Conservation (phyloP, 2,329 filamentous ascomycete species). For the Anthostomella pinea region DNA sequence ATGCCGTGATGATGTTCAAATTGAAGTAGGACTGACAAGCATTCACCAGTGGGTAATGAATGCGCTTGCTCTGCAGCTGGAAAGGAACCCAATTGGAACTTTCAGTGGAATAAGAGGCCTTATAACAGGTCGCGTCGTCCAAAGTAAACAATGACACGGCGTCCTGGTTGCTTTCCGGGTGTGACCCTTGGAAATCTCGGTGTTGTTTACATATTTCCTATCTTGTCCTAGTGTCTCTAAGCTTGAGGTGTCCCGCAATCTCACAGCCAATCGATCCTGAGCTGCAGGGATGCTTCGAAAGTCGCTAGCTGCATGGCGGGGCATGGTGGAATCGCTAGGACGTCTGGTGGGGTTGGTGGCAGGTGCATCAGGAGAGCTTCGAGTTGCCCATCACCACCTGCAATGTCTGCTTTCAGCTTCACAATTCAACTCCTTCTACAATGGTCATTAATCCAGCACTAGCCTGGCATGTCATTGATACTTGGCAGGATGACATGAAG, state of each 20-base stretch:
- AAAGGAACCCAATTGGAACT: too few relatives aligned
- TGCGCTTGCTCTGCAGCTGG: background rate
- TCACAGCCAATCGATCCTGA: conserved; percentile 22
- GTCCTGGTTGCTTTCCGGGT: background rate
- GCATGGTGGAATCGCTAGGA: too few relatives aligned
- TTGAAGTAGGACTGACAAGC: background rate
- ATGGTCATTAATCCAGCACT: too few relatives aligned
- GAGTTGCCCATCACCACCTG: too few relatives aligned
- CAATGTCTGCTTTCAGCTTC: too few relatives aligned
- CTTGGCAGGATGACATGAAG: too few relatives aligned
- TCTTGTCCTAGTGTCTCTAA: conserved; percentile 33
- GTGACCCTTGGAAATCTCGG: conserved; percentile 18
- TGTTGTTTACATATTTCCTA: conserved; percentile 48
- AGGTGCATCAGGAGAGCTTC: too few relatives aligned
- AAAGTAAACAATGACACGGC: conserved; percentile 13
- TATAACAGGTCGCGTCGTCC: background rate
- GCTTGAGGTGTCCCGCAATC: conserved; percentile 14
- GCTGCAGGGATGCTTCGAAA: too few relatives aligned
- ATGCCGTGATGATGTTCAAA: background rate
- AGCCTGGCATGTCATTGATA: too few relatives aligned
- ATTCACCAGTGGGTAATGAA: background rate
- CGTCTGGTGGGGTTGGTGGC: too few relatives aligned
- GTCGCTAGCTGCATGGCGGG: too few relatives aligned
- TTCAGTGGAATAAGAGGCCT: background rate
- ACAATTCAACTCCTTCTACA: too few relatives aligned